Conservation (phyloP, 495 filamentous ascomycete species). For the Tricharina praecox region DNA sequence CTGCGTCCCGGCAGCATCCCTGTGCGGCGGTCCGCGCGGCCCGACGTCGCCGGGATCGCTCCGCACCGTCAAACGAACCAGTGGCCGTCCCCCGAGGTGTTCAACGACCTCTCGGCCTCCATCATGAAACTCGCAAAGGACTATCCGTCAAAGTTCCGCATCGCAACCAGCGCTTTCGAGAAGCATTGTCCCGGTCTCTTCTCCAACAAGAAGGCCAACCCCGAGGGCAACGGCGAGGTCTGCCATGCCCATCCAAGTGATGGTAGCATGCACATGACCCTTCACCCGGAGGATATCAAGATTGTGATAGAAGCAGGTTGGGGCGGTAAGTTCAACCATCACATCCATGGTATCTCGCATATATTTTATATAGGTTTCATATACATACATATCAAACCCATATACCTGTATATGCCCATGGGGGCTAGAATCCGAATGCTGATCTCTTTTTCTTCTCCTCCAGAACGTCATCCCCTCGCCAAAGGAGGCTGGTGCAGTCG, state of each 20-base stretch:
- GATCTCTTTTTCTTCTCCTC: background rate
- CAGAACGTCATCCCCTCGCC: constrained; percentile 64
- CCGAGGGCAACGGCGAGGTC: constrained; percentile 56
- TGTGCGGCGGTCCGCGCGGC: constrained; percentile 43
- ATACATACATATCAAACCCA: constrained; percentile 1
- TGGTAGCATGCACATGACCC: constrained; percentile 53
- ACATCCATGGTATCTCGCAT: background rate
- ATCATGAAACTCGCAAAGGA: constrained; percentile 36
- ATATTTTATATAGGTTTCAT: no score
- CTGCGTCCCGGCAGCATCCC: constrained; percentile 35
- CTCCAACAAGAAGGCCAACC: constrained; percentile 38
- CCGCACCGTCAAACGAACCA: constrained; percentile 65
- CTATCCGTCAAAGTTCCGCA: constrained; percentile 37
- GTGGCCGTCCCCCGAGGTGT: constrained; percentile 35
- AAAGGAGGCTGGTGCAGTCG: constrained; percentile 37
- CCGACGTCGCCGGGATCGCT: constrained; percentile 53
- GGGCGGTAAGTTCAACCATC: constrained; percentile 37
- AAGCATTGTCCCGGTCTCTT: constrained; percentile 65
- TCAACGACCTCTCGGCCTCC: constrained; percentile 33
- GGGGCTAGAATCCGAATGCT: no score
- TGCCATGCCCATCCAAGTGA: constrained; percentile 66
- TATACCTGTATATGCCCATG: background rate
- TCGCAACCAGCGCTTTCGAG: constrained; percentile 57
- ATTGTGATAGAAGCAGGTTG: constrained; percentile 63
- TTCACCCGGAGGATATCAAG: constrained; percentile 64